These are phyloP conservation scores for Neonectria faginata DNA, from an alignment of 2,329 filamentous ascomycete species.

Conservation along the genomic window DNA sequence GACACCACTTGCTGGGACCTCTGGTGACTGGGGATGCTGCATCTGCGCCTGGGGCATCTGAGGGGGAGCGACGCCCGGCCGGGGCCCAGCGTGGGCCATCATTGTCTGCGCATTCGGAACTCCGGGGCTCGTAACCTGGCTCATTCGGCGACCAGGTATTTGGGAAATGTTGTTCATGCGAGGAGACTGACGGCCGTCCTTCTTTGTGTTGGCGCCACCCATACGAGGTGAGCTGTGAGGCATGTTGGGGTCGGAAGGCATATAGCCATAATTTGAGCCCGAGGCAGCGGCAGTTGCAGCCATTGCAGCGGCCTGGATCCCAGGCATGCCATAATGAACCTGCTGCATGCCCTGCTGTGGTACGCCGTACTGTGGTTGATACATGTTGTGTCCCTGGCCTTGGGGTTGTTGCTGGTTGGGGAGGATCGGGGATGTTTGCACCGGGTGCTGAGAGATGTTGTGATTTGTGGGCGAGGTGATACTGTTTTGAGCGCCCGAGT, in stretches of 20 bases:
- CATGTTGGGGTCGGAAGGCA: slow-evolving; percentile 76
- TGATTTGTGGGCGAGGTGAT: slow-evolving; percentile 81
- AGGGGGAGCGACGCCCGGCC: slow-evolving; percentile 66
- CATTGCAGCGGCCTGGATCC: slow-evolving; percentile 92
- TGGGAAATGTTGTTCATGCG: slow-evolving; percentile 74
- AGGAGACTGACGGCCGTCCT: slow-evolving; percentile 80
- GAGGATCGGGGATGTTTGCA: slow-evolving; percentile 83
- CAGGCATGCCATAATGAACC: slow-evolving; percentile 77
- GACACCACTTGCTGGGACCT: slow-evolving; percentile 76
- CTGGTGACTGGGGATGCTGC: slow-evolving; percentile 80
- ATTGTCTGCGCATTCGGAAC: slow-evolving; percentile 80
- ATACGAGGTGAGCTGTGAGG: slow-evolving; percentile 82
- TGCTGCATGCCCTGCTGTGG: slow-evolving; percentile 78
- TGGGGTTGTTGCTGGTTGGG: slow-evolving; percentile 76
- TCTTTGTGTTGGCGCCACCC: slow-evolving; percentile 77
- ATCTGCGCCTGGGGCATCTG: slow-evolving; percentile 73
- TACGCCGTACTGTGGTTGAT: slow-evolving; percentile 82
- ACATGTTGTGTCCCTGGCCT: slow-evolving; percentile 79
- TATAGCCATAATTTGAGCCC: slow-evolving; percentile 80
- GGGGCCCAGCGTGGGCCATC: slow-evolving; percentile 73
- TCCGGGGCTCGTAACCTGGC: slow-evolving; percentile 80
- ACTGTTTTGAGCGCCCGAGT: slow-evolving; percentile 64
- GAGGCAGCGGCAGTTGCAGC: slow-evolving; percentile 91
- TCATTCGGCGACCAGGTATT: slow-evolving; percentile 76
- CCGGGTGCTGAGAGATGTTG: slow-evolving; percentile 73